Conservation (phyloP, 2,329 filamentous ascomycete species). For the Paramyrothecium sp. region DNA sequence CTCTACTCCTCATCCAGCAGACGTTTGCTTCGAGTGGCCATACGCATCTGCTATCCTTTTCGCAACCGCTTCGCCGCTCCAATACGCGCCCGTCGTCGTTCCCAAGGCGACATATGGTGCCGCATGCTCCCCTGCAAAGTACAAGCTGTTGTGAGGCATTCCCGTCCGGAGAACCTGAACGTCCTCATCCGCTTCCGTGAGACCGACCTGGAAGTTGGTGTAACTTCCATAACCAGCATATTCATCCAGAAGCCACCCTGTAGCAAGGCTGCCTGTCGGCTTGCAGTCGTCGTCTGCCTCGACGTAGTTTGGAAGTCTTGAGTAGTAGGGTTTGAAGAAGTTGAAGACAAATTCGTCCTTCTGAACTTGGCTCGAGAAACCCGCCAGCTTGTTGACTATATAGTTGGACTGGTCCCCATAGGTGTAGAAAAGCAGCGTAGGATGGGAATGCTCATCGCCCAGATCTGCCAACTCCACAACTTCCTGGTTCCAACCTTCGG, state of each 20-base stretch:
- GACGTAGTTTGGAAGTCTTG: constrained; percentile 68
- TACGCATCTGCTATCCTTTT: constrained; percentile 60
- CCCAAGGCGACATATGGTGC: constrained; percentile 86
- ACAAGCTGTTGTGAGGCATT: constrained; percentile 66
- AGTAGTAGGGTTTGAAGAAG: constrained; percentile 79
- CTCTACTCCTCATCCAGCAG: background rate
- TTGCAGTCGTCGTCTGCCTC: constrained; percentile 52
- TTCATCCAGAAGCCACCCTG: constrained; percentile 75
- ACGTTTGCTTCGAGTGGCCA: constrained; percentile 22
- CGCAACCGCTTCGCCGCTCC: constrained; percentile 81
- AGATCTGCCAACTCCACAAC: constrained; percentile 74
- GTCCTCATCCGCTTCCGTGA: constrained; percentile 69
- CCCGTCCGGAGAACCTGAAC: constrained; percentile 64
- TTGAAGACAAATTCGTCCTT: constrained; percentile 54
- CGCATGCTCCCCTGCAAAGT: constrained; percentile 90
- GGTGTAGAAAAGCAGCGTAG: constrained; percentile 83
- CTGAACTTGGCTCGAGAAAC: constrained; percentile 40
- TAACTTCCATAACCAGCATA: constrained; percentile 82
- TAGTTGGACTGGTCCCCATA: constrained; percentile 61
- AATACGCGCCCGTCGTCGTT: constrained; percentile 87
- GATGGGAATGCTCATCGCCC: constrained; percentile 57
- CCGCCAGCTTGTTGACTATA: constrained; percentile 45
- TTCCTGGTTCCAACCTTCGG: constrained; percentile 70
- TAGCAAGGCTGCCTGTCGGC: constrained; percentile 65
- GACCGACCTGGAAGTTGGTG: constrained; percentile 77